Evolutionary conservation across 164 flowering plant genomes (phyloP), one percentile per base, ranked within the genome.

Genomic region (Magnolia changhungtana): DNA sequence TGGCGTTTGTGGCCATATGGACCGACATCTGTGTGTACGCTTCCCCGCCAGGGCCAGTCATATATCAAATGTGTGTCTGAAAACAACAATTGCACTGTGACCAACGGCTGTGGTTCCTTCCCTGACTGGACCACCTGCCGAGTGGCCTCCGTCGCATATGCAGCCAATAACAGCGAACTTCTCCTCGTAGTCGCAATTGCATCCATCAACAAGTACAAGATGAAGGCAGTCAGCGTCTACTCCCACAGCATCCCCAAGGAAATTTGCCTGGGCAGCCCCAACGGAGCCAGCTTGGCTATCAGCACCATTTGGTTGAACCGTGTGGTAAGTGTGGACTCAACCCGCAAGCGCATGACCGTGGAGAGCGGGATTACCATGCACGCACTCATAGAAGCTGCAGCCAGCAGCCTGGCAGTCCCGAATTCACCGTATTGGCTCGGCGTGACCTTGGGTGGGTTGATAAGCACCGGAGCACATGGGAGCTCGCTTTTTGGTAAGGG

Each of bases 161-260:
- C 89, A 0, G 49, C 78, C 18, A 71, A 85, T 9, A 89, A 88
- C 72, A 75, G 70, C 5, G 88, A 88, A 72, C 79, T 88, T 14
- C 74, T 88, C 1, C 49, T 79, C 1, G 29, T 79, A 1, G 89
- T 88, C 3, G 80, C 88, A 1, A 49, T 63, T 0, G 89, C 88
- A 0, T 72, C 89, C 50, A 76, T 10, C 78, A 64, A 71, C 31
- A 29, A 29, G 31, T 2, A 29, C 1, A 29, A 29, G 31, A 29
- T 29, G 31, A 29, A 29, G 31, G 89, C 80, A 8, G 85, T 75
- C 1, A 86, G 89, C 0, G 80, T 82, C 0, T 83, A 29, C 77
- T 81, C 85, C 4, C 90, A 88, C 76, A 88, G 89, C 78, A 83
- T 86, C 10, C 87, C 90, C 2, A 88, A 84, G 72, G 79, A 86